A percentile compares a stretch with the other conserved stretches of the same genome.
These are phyloP conservation scores for Cynara cardunculus DNA, from an alignment of 129 eudicot genomes.

Conservation along the genomic window DNA sequence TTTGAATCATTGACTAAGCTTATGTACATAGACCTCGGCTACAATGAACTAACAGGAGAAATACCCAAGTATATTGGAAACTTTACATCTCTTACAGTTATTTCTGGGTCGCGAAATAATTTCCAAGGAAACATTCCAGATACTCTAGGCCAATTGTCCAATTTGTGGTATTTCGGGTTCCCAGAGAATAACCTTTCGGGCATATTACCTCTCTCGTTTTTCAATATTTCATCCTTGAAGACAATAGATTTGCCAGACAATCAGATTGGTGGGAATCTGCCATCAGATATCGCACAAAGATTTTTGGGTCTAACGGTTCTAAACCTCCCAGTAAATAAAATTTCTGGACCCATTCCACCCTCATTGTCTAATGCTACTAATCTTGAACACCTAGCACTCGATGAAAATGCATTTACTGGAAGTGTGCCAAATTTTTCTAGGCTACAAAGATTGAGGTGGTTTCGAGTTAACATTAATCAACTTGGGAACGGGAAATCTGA, in stretches of 20 bases:
- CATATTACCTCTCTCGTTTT: background rate
- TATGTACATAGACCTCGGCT: background rate
- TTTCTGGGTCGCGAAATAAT: background rate
- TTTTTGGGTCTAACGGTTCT: background rate
- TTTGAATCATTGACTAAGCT: constrained; percentile 14
- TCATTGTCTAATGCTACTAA: constrained; percentile 9
- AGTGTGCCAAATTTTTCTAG: background rate
- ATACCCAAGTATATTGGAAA: constrained; percentile 16
- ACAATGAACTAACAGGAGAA: constrained; percentile 9
- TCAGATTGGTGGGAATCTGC: background rate
- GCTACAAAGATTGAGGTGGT: background rate
- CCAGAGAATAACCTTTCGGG: constrained; percentile 11
- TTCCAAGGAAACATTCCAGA: background rate
- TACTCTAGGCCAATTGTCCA: background rate
- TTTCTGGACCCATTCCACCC: constrained; percentile 1
- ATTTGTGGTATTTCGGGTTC: background rate
- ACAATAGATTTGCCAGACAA: too few species aligned
- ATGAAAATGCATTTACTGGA: background rate
- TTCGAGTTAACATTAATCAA: background rate
- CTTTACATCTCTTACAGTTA: background rate
- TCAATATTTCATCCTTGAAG: background rate
- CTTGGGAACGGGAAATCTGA: constrained; percentile 2
- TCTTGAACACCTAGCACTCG: background rate
- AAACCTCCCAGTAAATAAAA: background rate
- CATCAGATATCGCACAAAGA: background rate